Percentiles rank a stretch among this genome's conserved stretches.
Evolutionary conservation across 2,329 filamentous ascomycete genomes (phyloP).

Genomic region (Fusarium papillatum): DNA sequence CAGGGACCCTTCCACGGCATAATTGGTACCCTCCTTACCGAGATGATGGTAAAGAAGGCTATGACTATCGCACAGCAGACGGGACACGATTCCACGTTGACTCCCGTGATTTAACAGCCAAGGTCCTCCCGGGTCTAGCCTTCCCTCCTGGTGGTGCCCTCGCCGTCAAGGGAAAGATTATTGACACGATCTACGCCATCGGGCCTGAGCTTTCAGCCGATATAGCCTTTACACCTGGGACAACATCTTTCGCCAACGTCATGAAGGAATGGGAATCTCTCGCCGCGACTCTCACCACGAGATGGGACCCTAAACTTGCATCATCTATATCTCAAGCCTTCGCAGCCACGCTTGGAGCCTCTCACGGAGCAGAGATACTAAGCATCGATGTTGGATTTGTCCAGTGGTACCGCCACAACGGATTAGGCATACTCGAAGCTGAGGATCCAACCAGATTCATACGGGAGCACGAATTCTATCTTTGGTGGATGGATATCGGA

Average conservation of each 20-base stretch:
- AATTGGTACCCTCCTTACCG: background rate
- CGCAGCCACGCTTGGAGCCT: background rate
- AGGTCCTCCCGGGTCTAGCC: background rate
- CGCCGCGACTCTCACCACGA: background rate
- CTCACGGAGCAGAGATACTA: rapidly evolving
- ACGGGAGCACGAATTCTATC: constrained; percentile 16
- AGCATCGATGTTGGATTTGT: background rate
- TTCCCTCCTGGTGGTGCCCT: background rate
- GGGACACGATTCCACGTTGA: background rate
- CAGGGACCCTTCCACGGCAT: background rate
- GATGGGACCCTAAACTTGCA: background rate
- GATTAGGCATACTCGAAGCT: background rate
- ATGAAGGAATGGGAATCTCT: constrained; percentile 16
- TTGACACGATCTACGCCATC: background rate
- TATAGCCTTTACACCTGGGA: background rate
- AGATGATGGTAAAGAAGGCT: background rate
- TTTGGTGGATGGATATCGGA: constrained; percentile 13
- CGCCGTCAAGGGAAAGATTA: constrained; percentile 6
- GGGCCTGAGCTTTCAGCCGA: background rate
- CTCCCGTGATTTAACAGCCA: rapidly evolving
- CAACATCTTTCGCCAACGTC: background rate
- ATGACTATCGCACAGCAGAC: background rate
- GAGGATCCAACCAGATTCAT: constrained; percentile 1
- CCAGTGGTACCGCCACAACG: constrained; percentile 23
- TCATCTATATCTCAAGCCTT: constrained; percentile 1